A percentile compares a stretch with the other conserved stretches of the same genome.
phyloP scores from a whole-genome alignment of 2,329 filamentous ascomycete species.

The Paecilomyces variotii region DNA sequence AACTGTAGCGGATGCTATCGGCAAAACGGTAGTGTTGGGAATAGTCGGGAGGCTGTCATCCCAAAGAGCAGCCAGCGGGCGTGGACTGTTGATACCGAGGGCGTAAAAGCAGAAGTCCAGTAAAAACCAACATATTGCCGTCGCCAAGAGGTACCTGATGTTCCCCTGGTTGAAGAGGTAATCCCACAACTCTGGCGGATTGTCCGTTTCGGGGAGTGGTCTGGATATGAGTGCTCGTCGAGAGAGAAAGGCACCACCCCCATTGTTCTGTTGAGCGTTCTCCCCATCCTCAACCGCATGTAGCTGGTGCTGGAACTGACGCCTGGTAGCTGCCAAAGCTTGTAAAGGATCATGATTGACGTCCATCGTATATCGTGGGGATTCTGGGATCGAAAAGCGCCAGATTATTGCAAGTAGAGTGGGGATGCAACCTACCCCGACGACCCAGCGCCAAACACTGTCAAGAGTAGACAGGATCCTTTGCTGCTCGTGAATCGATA shows the following conservation, averaged over 20 bases:
- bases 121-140: constrained; percentile 42
- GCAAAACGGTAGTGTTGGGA: constrained; percentile 15
- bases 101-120: constrained; percentile 46
- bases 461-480: constrained; percentile 35
- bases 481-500: constrained; percentile 47
- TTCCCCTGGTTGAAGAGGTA: constrained; percentile 19
- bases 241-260: too few relatives aligned
- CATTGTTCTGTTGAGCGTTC: neutral
- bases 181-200: constrained; percentile 13
- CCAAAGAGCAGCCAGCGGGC: constrained; percentile 16
- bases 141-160: constrained; percentile 23
- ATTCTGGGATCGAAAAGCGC: constrained; percentile 56
- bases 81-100: constrained; percentile 32
- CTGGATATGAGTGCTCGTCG: too few relatives aligned
- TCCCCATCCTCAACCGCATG: constrained; percentile 4
- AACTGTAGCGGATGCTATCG: constrained; percentile 14
- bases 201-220: constrained; percentile 1
- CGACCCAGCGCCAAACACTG: constrained; percentile 55
- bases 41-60: constrained; percentile 6
- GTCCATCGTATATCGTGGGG: constrained; percentile 55
- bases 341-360: constrained; percentile 23
- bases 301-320: constrained; percentile 2
- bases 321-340: too few relatives aligned
- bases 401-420: constrained; percentile 56
- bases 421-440: constrained; percentile 54